A percentile compares a stretch with the other conserved stretches of the same genome.
phyloP scores from a whole-genome alignment of 2,329 filamentous ascomycete genomes.

The Cladosporium sp. region DNA sequence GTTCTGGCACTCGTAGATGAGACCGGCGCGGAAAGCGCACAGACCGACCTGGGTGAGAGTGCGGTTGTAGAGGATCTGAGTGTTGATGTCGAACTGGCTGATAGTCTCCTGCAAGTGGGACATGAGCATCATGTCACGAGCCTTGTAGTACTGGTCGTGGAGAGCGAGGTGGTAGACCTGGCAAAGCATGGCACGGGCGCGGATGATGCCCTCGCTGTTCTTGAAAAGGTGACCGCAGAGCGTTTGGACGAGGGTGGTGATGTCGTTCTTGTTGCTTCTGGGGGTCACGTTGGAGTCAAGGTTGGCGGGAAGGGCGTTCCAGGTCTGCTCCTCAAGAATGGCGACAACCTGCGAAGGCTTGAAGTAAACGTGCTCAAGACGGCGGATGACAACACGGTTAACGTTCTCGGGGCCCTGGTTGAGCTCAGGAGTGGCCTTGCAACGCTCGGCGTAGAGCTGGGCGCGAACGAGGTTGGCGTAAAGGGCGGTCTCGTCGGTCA shows the following conservation, averaged over 20 bases:
- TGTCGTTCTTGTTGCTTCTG: slow-evolving; percentile 62
- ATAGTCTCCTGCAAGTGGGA: slow-evolving; percentile 98
- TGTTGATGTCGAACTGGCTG: slow-evolving; percentile 90
- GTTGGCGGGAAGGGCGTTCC: slow-evolving; percentile 68
- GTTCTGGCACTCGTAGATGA: slow-evolving; percentile 96
- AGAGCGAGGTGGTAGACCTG: slow-evolving; percentile 98
- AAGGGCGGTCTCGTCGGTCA: slow-evolving; percentile 82
- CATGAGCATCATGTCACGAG: slow-evolving; percentile 99
- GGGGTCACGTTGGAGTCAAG: slow-evolving; percentile 79
- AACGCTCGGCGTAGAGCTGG: slow-evolving; percentile 79
- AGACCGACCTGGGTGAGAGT: slow-evolving; percentile 96
- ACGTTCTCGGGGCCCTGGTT: slow-evolving; percentile 78
- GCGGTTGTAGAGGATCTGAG: slow-evolving; percentile 97
- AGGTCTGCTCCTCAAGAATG: slow-evolving; percentile 90
- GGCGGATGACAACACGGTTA: slow-evolving; percentile 89
- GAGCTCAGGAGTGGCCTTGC: slow-evolving; percentile 65
- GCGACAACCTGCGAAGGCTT: slow-evolving; percentile 92
- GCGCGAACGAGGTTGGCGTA: slow-evolving; percentile 91
- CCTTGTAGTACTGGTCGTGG: slow-evolving; percentile 96
- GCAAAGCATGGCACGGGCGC: slow-evolving; percentile 94
- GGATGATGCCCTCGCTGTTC: slow-evolving; percentile 91
- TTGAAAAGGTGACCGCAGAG: slow-evolving; percentile 94
- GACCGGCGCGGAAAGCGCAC: slow-evolving; percentile 93
- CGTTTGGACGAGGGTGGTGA: slow-evolving; percentile 70
- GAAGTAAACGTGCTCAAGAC: slow-evolving; percentile 97